phyloP scores from a whole-genome alignment of 345 rosid species.

The Populus tremula region DNA sequence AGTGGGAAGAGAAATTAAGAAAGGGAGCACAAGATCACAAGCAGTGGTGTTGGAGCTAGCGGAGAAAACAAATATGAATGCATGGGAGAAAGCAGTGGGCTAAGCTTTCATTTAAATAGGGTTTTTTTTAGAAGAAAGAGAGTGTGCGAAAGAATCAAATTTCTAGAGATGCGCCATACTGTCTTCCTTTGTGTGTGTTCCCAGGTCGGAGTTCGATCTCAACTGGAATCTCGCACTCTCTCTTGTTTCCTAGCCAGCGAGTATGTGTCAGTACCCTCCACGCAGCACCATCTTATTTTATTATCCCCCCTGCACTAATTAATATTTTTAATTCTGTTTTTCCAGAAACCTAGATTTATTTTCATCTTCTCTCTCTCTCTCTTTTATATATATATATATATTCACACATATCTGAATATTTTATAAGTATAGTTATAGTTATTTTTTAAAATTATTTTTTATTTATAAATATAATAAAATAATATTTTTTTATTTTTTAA shows the following conservation, averaged over 20 bases:
- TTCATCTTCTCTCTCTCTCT: neutral
- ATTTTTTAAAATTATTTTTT: too few species aligned
- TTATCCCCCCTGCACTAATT: neutral
- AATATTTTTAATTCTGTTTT: neutral
- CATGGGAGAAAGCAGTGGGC: constrained; percentile 45
- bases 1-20: neutral
- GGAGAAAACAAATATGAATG: constrained; percentile 33
- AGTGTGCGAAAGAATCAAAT: constrained; percentile 22
- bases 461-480: too few species aligned
- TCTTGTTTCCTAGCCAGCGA: constrained; percentile 21
- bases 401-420: too few species aligned
- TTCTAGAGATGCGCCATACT: constrained; percentile 40
- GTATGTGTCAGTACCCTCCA: constrained; percentile 39
- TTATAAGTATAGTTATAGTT: too few species aligned
- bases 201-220: constrained; percentile 18
- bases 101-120: constrained; percentile 46
- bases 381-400: too few species aligned
- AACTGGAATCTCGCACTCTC: neutral
- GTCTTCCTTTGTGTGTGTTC: constrained; percentile 21
- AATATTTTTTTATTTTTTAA: too few species aligned
- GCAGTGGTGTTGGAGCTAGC: constrained; percentile 28
- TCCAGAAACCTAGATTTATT: neutral
- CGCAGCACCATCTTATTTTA: constrained; percentile 27
- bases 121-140: constrained; percentile 8
- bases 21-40: constrained; percentile 16